Percentiles rank a stretch among this genome's conserved stretches.
Evolutionary conservation across 768 basidiomycete species (phyloP).

Genomic region (Serendipita sp.): DNA sequence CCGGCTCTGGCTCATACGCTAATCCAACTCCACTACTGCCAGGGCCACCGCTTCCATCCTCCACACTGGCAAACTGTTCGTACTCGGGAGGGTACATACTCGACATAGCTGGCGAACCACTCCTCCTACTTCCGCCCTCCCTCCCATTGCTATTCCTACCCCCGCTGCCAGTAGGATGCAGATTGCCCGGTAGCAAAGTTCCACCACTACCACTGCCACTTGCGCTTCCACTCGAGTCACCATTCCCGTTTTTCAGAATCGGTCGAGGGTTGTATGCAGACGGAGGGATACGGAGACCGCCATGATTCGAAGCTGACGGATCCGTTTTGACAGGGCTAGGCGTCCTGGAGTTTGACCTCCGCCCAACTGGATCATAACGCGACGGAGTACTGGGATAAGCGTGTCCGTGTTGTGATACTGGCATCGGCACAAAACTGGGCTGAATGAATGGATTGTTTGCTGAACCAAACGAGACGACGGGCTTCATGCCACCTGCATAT

Average conservation of each 20-base stretch:
- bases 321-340: background rate
- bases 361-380: background rate
- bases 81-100: slow-evolving; percentile 4
- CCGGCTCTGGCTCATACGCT: slow-evolving; percentile 2
- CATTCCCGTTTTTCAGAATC: background rate
- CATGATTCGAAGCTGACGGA: background rate
- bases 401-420: background rate
- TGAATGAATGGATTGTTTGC: background rate
- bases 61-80: background rate
- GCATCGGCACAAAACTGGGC: background rate
- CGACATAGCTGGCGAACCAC: background rate
- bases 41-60: background rate
- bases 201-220: background rate
- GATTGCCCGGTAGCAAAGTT: background rate
- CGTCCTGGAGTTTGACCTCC: background rate
- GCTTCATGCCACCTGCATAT: background rate
- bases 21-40: background rate
- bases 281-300: background rate
- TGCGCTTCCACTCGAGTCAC: background rate
- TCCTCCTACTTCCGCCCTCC: background rate
- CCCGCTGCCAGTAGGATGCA: background rate
- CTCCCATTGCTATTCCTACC: background rate
- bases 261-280: background rate
- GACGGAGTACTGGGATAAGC: background rate
- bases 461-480: background rate